These are phyloP conservation scores for Tausonia pullulans DNA, from an alignment of 1,284 basidiomycete species.

Conservation along the genomic window DNA sequence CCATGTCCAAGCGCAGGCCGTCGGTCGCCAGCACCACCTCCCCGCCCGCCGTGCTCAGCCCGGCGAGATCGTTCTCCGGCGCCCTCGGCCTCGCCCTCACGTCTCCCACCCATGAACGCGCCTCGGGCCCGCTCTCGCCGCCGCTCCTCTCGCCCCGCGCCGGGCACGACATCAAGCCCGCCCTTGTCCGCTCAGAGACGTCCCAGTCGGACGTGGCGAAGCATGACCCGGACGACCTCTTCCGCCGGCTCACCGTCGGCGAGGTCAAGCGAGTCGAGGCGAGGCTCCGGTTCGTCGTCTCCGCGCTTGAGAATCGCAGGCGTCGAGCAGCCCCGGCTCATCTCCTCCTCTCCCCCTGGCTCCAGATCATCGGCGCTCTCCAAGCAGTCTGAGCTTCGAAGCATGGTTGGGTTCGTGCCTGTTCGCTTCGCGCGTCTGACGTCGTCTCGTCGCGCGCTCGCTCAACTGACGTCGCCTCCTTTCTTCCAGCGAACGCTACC, in stretches of 20 bases:
- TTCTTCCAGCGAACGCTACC: conserved; percentile 58
- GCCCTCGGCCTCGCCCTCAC: too few relatives aligned
- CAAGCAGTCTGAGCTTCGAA: conserved; percentile 79
- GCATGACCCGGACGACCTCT: conserved; percentile 68
- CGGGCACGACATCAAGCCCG: too few relatives aligned
- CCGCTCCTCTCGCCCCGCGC: too few relatives aligned
- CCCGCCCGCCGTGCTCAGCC: too few relatives aligned
- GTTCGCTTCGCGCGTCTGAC: too few relatives aligned
- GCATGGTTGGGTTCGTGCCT: conserved; percentile 73
- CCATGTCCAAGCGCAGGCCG: too few relatives aligned
- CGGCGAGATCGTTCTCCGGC: too few relatives aligned
- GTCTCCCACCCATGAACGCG: too few relatives aligned
- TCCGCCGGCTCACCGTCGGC: conserved; percentile 55
- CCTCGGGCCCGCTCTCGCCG: too few relatives aligned
- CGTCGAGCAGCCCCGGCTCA: background rate
- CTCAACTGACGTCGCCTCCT: background rate
- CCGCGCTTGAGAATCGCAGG: background rate
- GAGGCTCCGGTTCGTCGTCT: conserved; percentile 49
- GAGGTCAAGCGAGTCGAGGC: conserved; percentile 64
- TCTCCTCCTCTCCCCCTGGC: background rate
- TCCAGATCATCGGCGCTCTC: conserved; percentile 69
- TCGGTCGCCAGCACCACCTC: too few relatives aligned
- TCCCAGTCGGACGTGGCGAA: background rate
- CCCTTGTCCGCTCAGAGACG: too few relatives aligned
- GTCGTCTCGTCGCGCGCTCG: too few relatives aligned